Evolutionary conservation across 306 rosid species (phyloP).

Genomic region (Inga laurina): DNA sequence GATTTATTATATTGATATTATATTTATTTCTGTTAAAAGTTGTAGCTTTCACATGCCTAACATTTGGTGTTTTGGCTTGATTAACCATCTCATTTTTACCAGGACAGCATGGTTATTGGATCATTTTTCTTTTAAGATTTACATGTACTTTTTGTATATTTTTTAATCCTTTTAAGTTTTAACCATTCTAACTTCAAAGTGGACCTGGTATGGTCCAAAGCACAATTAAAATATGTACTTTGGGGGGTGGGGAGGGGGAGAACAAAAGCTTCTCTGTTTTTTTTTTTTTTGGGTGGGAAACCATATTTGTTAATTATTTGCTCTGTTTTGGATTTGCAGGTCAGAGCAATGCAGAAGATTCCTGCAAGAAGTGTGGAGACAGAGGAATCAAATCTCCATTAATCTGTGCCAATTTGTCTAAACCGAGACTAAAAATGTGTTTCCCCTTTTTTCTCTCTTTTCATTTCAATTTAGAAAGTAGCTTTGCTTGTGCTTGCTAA

Average conservation of each 20-base stretch:
- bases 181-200: slow-evolving; percentile 30
- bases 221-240: neutral
- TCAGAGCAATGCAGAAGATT: slow-evolving; percentile 28
- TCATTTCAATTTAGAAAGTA: neutral
- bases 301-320: slow-evolving; percentile 6
- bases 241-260: too few relatives aligned
- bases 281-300: neutral
- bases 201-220: slow-evolving; percentile 42
- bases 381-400: slow-evolving; percentile 23
- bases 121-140: neutral
- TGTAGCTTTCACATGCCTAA: neutral
- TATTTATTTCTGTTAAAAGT: neutral
- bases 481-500: slow-evolving; percentile 1
- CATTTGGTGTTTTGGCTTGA: neutral
- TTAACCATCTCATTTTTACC: neutral
- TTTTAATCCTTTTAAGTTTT: slow-evolving; percentile 25
- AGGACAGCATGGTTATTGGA: neutral
- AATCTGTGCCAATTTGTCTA: slow-evolving; percentile 12
- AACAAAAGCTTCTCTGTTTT: neutral
- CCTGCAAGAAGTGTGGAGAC: slow-evolving; percentile 28
- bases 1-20: too few relatives aligned
- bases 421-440: neutral
- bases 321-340: slow-evolving; percentile 21
- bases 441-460: neutral
- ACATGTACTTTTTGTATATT: neutral